These are phyloP conservation scores for Fusarium sp. DNA, from an alignment of 2,329 filamentous ascomycete species.

Conservation along the genomic window DNA sequence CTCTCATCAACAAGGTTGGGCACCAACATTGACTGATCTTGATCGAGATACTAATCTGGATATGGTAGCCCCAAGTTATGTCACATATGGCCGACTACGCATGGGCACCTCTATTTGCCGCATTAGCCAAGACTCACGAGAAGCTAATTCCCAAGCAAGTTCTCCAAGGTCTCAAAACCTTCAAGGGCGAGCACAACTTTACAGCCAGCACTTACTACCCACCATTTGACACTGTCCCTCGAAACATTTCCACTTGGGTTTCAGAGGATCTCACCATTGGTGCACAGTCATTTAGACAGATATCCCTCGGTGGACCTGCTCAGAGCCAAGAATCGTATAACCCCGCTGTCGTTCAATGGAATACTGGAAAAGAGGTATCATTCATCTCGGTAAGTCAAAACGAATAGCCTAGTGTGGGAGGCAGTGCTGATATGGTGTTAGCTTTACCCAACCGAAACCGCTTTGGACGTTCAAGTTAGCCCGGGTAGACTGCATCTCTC, in stretches of 20 bases:
- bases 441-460: constrained; percentile 52
- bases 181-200: constrained; percentile 66
- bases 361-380: constrained; percentile 52
- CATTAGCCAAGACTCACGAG: constrained; percentile 63
- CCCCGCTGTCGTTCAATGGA: constrained; percentile 71
- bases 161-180: constrained; percentile 56
- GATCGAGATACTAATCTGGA: neutral
- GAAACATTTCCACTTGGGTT: constrained; percentile 71
- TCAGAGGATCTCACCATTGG: constrained; percentile 69
- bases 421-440: constrained; percentile 50
- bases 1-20: constrained; percentile 49
- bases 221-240: constrained; percentile 65
- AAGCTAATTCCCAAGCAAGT: constrained; percentile 58
- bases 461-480: constrained; percentile 24
- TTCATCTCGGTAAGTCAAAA: constrained; percentile 45
- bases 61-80: constrained; percentile 61
- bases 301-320: constrained; percentile 65
- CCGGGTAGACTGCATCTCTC: constrained; percentile 57
- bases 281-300: constrained; percentile 68
- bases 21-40: fast-evolving
- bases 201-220: constrained; percentile 66
- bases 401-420: constrained; percentile 47
- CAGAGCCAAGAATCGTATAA: constrained; percentile 65
- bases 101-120: constrained; percentile 66
- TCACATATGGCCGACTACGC: constrained; percentile 70